phyloP scores from a whole-genome alignment of 495 filamentous ascomycete species.

The Hypoxylon perforatum region DNA sequence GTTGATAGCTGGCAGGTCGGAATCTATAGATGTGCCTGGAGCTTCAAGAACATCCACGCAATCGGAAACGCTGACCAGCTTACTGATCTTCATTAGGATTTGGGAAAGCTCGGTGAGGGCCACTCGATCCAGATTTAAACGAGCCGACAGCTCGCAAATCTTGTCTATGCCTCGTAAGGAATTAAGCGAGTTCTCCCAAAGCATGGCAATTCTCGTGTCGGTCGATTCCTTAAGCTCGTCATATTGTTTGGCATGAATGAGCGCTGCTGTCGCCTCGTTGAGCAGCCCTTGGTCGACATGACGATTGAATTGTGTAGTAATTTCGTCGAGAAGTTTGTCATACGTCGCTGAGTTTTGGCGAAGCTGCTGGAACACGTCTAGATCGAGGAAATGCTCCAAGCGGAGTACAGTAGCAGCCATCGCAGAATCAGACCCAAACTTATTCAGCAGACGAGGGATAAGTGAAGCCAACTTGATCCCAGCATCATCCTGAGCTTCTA shows the following conservation, averaged over 20 bases:
- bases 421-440: constrained; percentile 88
- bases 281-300: constrained; percentile 88
- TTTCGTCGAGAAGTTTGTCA: constrained; percentile 85
- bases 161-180: constrained; percentile 74
- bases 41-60: constrained; percentile 77
- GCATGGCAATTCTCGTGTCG: constrained; percentile 77
- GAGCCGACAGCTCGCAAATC: constrained; percentile 70
- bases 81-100: constrained; percentile 83
- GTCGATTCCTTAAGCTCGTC: constrained; percentile 88
- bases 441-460: constrained; percentile 88
- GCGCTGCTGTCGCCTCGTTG: constrained; percentile 81
- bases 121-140: constrained; percentile 68
- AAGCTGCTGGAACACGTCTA: constrained; percentile 88
- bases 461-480: constrained; percentile 77
- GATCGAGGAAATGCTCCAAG: constrained; percentile 86
- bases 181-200: constrained; percentile 87
- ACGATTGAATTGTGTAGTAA: constrained; percentile 90
- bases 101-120: constrained; percentile 78
- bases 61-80: constrained; percentile 83
- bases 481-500: constrained; percentile 76
- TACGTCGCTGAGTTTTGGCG: constrained; percentile 87
- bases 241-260: constrained; percentile 85
- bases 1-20: constrained; percentile 66
- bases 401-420: constrained; percentile 86
- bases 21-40: constrained; percentile 62